Base-by-base conservation (phyloP, 257 asterid species). In the Oldenlandia corymbosa region DNA sequence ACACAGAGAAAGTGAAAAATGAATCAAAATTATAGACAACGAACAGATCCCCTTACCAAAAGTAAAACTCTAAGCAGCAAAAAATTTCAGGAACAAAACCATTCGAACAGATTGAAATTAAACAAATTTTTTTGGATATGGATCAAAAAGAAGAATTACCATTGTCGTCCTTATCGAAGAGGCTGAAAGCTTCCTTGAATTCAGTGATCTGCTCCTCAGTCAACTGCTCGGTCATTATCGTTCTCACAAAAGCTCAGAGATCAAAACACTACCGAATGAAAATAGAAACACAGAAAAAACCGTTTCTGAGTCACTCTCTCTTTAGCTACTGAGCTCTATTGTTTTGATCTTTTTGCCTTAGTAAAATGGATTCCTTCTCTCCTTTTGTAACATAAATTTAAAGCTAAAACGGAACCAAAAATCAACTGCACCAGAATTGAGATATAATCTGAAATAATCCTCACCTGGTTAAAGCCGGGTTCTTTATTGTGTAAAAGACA, bases 121-220 rank as follows among this genome's bases (percentile, higher is more conserved):
- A 34, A 46, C 57, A 26, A 60, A 30, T 14, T 27, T 26, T 5
- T 14, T 18, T n/a, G 17, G 20, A 34, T 53, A 37, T 26, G 17
- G 1, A 58, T 34, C 1, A 31, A 17, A 2, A 56, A 4, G 5
- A 21, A 43, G 23, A 23, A 20, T 26, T 70, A 75, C 79, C 79
- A 61, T 75, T 76, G 58, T 76, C 79, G 36, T 75, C 79, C 76
- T 75, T 75, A 64, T 75, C 79, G 37, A 75, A 75, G 23, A 75
- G 79, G 67, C 79, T 75, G 65, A 75, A 75, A 50, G 79, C 79
- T 24, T 75, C 79, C 79, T 75, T 75, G 60, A 75, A 75, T 70
- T 75, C 79, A 42, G 79, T 66, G 73, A 75, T 75, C 76, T 75
- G 79, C 63, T 75, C 79, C 70, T 70, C 76, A 6, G 79, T 75